These are phyloP conservation scores for Talaromyces borbonicus DNA, from an alignment of 495 filamentous ascomycete species.

Conservation along the genomic window DNA sequence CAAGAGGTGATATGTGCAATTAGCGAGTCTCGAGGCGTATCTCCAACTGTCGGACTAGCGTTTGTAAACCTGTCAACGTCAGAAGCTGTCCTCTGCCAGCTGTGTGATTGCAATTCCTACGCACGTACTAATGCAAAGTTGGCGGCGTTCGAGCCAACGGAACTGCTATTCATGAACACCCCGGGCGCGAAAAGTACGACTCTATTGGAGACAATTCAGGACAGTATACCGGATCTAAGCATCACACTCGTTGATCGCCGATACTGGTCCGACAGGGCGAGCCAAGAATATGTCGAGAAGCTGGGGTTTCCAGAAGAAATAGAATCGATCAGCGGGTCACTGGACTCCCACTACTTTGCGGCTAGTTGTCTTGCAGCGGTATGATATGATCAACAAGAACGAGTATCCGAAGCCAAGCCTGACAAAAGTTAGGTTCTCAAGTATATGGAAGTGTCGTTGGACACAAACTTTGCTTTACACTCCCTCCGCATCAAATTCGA, in stretches of 20 bases:
- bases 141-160: slow-evolving; percentile 63
- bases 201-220: slow-evolving; percentile 63
- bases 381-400: slow-evolving; percentile 18
- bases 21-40: slow-evolving; percentile 76
- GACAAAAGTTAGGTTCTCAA: slow-evolving; percentile 65
- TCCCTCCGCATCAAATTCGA: slow-evolving; percentile 80
- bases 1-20: slow-evolving; percentile 85
- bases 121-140: slow-evolving; percentile 76
- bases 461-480: slow-evolving; percentile 58
- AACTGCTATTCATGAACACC: slow-evolving; percentile 62
- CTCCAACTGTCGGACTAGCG: slow-evolving; percentile 80
- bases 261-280: slow-evolving; percentile 79
- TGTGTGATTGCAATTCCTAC: slow-evolving; percentile 84
- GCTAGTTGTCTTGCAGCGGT: slow-evolving; percentile 85
- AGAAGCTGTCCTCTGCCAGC: slow-evolving; percentile 79
- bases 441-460: slow-evolving; percentile 61
- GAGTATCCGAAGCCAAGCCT: too few species aligned
- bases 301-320: slow-evolving; percentile 69
- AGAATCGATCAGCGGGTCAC: slow-evolving; percentile 64
- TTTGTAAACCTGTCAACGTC: slow-evolving; percentile 78
- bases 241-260: slow-evolving; percentile 66
- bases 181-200: slow-evolving; percentile 63
- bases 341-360: slow-evolving; percentile 81
- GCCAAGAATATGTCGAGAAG: slow-evolving; percentile 68
- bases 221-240: slow-evolving; percentile 44